These are phyloP conservation scores for Speleostelium caveatum DNA, from an alignment of 78 protist species.

Conservation along the genomic window DNA sequence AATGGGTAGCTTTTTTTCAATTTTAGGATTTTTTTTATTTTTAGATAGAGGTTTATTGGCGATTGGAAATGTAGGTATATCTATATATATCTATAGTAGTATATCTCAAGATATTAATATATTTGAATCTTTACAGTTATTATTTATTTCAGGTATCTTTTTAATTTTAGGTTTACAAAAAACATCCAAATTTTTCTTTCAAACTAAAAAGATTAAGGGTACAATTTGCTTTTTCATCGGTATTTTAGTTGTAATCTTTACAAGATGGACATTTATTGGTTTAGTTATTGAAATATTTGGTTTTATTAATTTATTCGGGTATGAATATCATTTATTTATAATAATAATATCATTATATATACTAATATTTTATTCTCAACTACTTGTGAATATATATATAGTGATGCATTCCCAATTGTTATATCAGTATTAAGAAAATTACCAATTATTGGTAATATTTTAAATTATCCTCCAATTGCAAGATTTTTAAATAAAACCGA, in stretches of 20 bases:
- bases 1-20: slow-evolving; percentile 80
- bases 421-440: slow-evolving; percentile 58
- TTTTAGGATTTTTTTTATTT: slow-evolving; percentile 84
- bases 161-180: slow-evolving; percentile 77
- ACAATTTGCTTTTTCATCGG: slow-evolving; percentile 87
- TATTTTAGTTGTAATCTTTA: slow-evolving; percentile 65
- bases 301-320: slow-evolving; percentile 90
- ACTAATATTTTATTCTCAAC: not conserved
- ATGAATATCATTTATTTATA: not conserved
- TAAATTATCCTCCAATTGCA: slow-evolving; percentile 54
- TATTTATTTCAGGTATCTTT: slow-evolving; percentile 82
- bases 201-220: slow-evolving; percentile 80
- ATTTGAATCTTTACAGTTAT: slow-evolving; percentile 37
- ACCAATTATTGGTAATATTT: slow-evolving; percentile 76
- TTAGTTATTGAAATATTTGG: slow-evolving; percentile 80
- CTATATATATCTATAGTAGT: not conserved
- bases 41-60: slow-evolving; percentile 88
- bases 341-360: not conserved
- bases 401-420: slow-evolving; percentile 83
- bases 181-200: slow-evolving; percentile 80
- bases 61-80: slow-evolving; percentile 84
- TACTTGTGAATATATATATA: not conserved
- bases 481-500: slow-evolving; percentile 41
- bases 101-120: too few species aligned
- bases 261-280: slow-evolving; percentile 79